Conservation (phyloP, 1,284 basidiomycete species). For the Ustilago loliicola region DNA sequence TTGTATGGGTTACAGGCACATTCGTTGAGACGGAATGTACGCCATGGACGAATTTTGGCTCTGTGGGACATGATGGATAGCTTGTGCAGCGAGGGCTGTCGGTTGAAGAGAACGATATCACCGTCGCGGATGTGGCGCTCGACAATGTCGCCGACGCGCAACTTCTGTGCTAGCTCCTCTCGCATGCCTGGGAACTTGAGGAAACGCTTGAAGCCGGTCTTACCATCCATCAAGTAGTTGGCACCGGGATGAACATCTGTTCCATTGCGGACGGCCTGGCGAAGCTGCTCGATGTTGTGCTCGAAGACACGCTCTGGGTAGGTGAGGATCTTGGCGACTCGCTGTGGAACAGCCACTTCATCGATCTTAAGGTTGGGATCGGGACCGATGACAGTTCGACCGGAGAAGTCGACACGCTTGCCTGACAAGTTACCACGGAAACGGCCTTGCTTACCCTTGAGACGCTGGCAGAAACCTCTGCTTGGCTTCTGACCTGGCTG, state of each 20-base stretch:
- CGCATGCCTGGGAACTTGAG: constrained; percentile 67
- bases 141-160: constrained; percentile 87
- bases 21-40: constrained; percentile 97
- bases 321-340: constrained; percentile 94
- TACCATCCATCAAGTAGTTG: constrained; percentile 83
- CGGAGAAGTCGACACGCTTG: constrained; percentile 99
- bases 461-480: constrained; percentile 91
- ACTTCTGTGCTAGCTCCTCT: constrained; percentile 76
- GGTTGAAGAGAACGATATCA: constrained; percentile 98
- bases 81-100: constrained; percentile 93
- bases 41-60: constrained; percentile 94
- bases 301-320: constrained; percentile 95
- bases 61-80: constrained; percentile 93
- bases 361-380: constrained; percentile 98
- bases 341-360: constrained; percentile 86
- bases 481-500: constrained; percentile 68
- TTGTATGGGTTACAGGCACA: constrained; percentile 99
- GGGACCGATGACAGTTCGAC: constrained; percentile 97
- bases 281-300: constrained; percentile 87
- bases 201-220: constrained; percentile 80
- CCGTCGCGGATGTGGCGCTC: constrained; percentile 96
- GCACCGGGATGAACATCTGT: constrained; percentile 94
- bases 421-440: constrained; percentile 98
- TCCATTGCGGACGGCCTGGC: constrained; percentile 87
- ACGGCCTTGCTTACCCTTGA: constrained; percentile 99